These are phyloP conservation scores for Berberis thunbergii DNA, from an alignment of 164 flowering plant species.

Conservation along the genomic window DNA sequence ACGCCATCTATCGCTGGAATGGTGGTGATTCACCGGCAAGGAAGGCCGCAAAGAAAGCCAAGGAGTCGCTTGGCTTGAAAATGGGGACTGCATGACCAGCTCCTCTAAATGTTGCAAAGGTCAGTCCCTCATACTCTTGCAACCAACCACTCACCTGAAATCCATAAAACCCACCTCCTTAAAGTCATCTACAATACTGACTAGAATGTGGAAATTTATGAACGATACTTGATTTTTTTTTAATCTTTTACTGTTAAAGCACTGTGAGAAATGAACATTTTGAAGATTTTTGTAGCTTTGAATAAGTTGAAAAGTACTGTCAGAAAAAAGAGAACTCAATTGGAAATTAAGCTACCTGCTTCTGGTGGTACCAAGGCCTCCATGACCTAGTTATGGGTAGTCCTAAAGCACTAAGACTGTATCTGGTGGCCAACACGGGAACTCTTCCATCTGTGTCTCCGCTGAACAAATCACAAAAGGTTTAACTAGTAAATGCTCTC, in stretches of 20 bases:
- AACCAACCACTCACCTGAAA: slow-evolving; percentile 47
- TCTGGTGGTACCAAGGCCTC: slow-evolving; percentile 92
- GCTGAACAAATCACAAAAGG: slow-evolving; percentile 27
- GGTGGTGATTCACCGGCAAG: slow-evolving; percentile 28
- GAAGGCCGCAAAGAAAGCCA: slow-evolving; percentile 72
- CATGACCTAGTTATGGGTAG: slow-evolving; percentile 59
- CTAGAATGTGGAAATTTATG: too few species aligned
- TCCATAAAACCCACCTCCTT: not conserved
- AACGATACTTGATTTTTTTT: too few species aligned
- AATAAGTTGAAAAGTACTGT: not conserved
- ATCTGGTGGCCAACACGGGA: slow-evolving; percentile 81
- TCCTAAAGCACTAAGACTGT: slow-evolving; percentile 56
- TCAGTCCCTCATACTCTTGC: slow-evolving; percentile 69
- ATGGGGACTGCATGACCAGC: slow-evolving; percentile 96
- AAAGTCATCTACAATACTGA: not conserved
- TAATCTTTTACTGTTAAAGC: too few species aligned
- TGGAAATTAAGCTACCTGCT: slow-evolving; percentile 35
- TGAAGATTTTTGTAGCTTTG: too few species aligned
- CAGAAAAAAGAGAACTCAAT: not conserved
- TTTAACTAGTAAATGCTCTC: not conserved
- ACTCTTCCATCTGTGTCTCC: slow-evolving; percentile 99
- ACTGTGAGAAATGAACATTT: too few species aligned
- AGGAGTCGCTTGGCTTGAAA: slow-evolving; percentile 77
- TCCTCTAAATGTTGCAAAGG: slow-evolving; percentile 91
- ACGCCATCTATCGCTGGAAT: not conserved